phyloP scores from a whole-genome alignment of 805 yeast species.

The Schwanniomyces polymorphus region DNA sequence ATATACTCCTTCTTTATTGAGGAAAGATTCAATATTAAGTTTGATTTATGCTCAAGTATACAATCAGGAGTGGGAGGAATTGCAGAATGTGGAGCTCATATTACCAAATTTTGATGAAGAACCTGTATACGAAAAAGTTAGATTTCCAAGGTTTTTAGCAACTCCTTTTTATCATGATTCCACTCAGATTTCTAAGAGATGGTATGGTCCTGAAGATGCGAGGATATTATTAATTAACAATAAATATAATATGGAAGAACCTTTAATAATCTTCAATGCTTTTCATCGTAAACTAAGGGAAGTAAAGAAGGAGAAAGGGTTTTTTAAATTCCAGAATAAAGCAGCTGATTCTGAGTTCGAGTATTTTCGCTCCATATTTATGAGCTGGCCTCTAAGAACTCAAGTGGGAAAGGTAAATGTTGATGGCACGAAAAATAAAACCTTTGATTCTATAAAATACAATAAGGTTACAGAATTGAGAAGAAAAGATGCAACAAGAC shows the following conservation, averaged over 20 bases:
- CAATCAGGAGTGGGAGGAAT: constrained; percentile 11
- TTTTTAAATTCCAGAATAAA: background rate
- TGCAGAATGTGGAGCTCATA: constrained; percentile 5
- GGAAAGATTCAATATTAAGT: constrained; percentile 25
- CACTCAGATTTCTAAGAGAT: constrained; percentile 7
- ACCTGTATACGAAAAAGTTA: constrained; percentile 6
- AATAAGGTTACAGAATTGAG: constrained; percentile 20
- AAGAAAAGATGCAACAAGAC: constrained; percentile 6
- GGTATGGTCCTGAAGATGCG: constrained; percentile 29
- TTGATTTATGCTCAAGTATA: constrained; percentile 14
- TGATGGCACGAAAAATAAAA: constrained; percentile 15
- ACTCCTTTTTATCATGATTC: constrained; percentile 13
- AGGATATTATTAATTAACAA: constrained; percentile 20
- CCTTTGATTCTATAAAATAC: constrained; percentile 15
- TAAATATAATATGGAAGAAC: constrained; percentile 23
- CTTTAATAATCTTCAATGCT: constrained; percentile 7
- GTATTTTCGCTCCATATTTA: constrained; percentile 25
- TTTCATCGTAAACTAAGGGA: constrained; percentile 14
- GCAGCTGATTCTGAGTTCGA: background rate
- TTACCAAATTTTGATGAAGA: constrained; percentile 10
- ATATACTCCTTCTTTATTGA: constrained; percentile 20
- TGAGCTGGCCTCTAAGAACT: constrained; percentile 29
- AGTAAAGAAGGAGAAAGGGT: background rate
- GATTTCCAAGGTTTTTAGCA: constrained; percentile 24
- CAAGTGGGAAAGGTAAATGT: constrained; percentile 28